These are phyloP conservation scores for Dispira simplex DNA, from an alignment of 192 early-diverging fungal species.

Conservation along the genomic window DNA sequence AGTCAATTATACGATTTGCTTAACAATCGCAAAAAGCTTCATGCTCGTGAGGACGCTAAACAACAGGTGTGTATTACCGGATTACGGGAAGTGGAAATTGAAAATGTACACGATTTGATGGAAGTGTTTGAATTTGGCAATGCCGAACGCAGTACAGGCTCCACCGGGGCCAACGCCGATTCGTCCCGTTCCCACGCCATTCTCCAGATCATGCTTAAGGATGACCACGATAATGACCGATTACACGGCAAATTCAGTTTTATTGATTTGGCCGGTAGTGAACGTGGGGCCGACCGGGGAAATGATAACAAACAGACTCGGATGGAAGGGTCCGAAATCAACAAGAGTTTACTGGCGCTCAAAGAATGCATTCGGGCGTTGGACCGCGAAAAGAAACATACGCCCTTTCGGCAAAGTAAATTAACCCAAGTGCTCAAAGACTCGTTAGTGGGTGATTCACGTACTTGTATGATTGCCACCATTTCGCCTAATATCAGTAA, in stretches of 20 bases:
- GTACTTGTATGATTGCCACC: slow-evolving; percentile 98
- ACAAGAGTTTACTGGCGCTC: slow-evolving; percentile 92
- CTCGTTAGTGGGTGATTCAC: slow-evolving; percentile 93
- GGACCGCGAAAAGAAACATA: slow-evolving; percentile 89
- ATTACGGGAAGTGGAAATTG: slow-evolving; percentile 76
- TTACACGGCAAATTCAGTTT: slow-evolving; percentile 84
- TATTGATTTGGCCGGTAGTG: slow-evolving; percentile 96
- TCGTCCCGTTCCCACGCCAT: slow-evolving; percentile 95
- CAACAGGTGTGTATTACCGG: slow-evolving; percentile 84
- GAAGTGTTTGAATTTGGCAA: slow-evolving; percentile 90
- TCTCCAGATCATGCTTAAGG: slow-evolving; percentile 78
- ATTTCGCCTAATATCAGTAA: slow-evolving; percentile 92
- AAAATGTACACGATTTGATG: slow-evolving; percentile 73
- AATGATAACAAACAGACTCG: slow-evolving; percentile 87
- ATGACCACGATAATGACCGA: slow-evolving; percentile 41
- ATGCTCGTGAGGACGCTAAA: slow-evolving; percentile 93
- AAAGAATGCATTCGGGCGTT: slow-evolving; percentile 97
- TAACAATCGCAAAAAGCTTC: slow-evolving; percentile 77
- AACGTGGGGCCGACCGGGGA: slow-evolving; percentile 93
- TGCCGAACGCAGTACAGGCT: slow-evolving; percentile 79
- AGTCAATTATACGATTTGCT: slow-evolving; percentile 90
- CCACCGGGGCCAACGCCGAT: slow-evolving; percentile 85
- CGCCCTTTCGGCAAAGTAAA: slow-evolving; percentile 95
- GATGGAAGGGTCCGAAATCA: slow-evolving; percentile 99
- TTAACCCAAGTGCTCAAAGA: slow-evolving; percentile 96